phyloP scores from a whole-genome alignment of 768 basidiomycete species.

The Boletus sensibilis region DNA sequence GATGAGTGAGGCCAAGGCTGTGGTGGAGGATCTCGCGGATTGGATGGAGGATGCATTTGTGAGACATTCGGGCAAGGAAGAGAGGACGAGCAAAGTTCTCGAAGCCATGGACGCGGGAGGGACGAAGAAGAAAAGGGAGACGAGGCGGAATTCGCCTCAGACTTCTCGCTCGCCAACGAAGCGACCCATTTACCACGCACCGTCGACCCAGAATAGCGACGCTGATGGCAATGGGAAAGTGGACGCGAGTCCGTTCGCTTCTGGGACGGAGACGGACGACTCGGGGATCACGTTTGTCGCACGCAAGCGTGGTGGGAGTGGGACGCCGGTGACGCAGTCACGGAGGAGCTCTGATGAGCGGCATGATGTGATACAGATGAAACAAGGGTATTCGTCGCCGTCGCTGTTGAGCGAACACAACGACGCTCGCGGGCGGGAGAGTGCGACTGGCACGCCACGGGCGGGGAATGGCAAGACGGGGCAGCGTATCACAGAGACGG shows the following conservation, averaged over 20 bases:
- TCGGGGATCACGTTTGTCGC: constrained; percentile 70
- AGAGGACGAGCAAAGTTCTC: constrained; percentile 17
- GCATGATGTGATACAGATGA: constrained; percentile 11
- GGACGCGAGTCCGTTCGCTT: constrained; percentile 35
- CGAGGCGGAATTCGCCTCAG: constrained; percentile 25
- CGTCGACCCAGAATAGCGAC: neutral
- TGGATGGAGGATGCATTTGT: constrained; percentile 87
- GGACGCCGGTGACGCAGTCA: constrained; percentile 24
- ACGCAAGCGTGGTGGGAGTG: constrained; percentile 42
- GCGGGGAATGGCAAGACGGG: constrained; percentile 46
- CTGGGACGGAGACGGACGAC: constrained; percentile 69
- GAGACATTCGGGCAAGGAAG: constrained; percentile 31
- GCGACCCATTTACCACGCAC: constrained; percentile 2
- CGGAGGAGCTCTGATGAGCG: constrained; percentile 23
- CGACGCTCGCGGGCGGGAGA: constrained; percentile 27
- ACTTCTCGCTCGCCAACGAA: constrained; percentile 24
- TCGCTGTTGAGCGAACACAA: neutral
- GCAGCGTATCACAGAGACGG: constrained; percentile 72
- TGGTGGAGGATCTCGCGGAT: constrained; percentile 79
- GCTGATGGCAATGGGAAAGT: constrained; percentile 8
- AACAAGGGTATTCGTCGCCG: constrained; percentile 20
- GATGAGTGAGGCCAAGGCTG: constrained; percentile 78
- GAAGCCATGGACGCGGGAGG: constrained; percentile 17
- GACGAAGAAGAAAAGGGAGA: constrained; percentile 28
- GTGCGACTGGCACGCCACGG: constrained; percentile 27